Evolutionary conservation across 352 stramenopile species (phyloP).

Genomic region (Blastocystis sp.): DNA sequence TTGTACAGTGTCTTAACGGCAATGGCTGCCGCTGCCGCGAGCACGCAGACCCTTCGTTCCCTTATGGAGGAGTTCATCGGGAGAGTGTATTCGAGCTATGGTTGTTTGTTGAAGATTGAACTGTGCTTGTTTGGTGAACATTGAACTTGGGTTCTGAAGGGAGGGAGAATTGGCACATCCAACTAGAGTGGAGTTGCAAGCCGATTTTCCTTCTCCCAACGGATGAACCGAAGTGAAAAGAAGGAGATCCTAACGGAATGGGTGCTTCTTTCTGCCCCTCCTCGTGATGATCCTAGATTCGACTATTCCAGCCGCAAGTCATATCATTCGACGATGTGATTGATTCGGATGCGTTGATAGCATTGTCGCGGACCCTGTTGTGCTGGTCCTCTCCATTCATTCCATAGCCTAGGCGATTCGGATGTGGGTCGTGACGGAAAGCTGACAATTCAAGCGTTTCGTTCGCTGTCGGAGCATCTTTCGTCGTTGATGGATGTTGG

Average conservation of each 20-base stretch:
- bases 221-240: not conserved
- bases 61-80: slow-evolving; percentile 66
- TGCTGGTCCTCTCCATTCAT: not conserved
- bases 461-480: not conserved
- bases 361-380: not conserved
- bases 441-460: not conserved
- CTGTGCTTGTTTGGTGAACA: too few relatives aligned
- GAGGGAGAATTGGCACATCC: too few relatives aligned
- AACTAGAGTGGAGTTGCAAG: too few relatives aligned
- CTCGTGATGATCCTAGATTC: not conserved
- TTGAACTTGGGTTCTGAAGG: too few relatives aligned
- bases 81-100: not conserved
- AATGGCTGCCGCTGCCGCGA: slow-evolving; percentile 41
- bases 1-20: not conserved
- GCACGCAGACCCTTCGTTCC: slow-evolving; percentile 23
- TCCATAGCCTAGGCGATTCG: not conserved
- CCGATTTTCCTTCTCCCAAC: too few relatives aligned
- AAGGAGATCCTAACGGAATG: not conserved
- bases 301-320: slow-evolving; percentile 9
- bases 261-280: not conserved
- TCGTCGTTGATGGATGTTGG: not conserved
- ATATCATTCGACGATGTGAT: not conserved
- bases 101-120: too few relatives aligned
- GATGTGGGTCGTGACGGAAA: too few relatives aligned
- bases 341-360: not conserved